These are phyloP conservation scores for Plasmodium berghei DNA, from an alignment of 169 alveolate species.

Conservation along the genomic window DNA sequence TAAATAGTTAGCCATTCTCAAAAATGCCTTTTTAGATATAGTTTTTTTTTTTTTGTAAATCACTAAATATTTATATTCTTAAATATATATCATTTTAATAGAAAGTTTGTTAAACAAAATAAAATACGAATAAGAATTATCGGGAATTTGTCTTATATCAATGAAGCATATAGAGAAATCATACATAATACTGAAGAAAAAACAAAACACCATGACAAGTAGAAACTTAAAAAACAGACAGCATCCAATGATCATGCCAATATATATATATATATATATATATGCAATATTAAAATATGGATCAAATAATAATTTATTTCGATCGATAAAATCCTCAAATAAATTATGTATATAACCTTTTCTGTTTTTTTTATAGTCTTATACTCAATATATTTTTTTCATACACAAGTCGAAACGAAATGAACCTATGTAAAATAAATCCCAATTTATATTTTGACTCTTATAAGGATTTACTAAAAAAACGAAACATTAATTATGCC, in stretches of 20 bases:
- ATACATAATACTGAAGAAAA: constrained; percentile 77
- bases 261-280: constrained; percentile 12
- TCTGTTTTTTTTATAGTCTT: constrained; percentile 20
- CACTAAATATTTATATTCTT: too few relatives aligned
- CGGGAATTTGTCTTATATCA: constrained; percentile 82
- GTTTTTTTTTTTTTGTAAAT: too few relatives aligned
- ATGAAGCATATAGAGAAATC: constrained; percentile 74
- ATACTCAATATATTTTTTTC: constrained; percentile 60
- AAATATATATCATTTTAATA: constrained; percentile 3
- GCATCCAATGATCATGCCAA: neutral
- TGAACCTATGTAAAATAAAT: constrained; percentile 51
- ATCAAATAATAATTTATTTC: too few relatives aligned
- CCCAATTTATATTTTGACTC: constrained; percentile 71
- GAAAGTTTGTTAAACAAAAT: constrained; percentile 77
- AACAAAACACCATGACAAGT: constrained; percentile 79
- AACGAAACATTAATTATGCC: constrained; percentile 17
- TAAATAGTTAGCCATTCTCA: too few relatives aligned
- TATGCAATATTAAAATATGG: too few relatives aligned
- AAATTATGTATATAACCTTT: too few relatives aligned
- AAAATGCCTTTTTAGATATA: neutral
- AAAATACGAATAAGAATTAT: constrained; percentile 76
- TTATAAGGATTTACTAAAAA: constrained; percentile 48
- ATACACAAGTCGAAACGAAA: constrained; percentile 75
- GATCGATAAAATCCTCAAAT: too few relatives aligned
- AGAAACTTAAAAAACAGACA: constrained; percentile 3